phyloP scores from a whole-genome alignment of 108 stramenopile species.

The Pinguiococcus pyrenoidosus region DNA sequence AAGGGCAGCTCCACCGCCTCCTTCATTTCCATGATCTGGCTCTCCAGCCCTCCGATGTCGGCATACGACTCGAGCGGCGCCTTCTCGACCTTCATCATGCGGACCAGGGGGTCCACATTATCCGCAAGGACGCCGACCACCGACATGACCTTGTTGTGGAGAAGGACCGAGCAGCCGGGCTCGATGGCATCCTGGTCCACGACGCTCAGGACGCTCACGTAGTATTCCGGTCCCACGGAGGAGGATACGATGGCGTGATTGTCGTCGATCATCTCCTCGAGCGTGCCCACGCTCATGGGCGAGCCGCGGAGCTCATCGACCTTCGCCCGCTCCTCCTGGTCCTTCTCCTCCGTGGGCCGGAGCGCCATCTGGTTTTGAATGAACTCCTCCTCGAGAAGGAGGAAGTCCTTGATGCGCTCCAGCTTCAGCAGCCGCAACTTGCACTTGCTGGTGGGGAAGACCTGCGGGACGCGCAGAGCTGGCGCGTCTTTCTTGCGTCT shows the following conservation, averaged over 20 bases:
- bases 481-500: constrained; percentile 83
- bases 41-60: constrained; percentile 95
- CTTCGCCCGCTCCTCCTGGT: constrained; percentile 76
- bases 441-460: constrained; percentile 87
- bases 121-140: constrained; percentile 95
- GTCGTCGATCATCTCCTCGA: constrained; percentile 99
- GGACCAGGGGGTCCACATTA: constrained; percentile 94
- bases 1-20: constrained; percentile 97
- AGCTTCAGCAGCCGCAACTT: constrained; percentile 89
- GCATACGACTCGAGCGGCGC: constrained; percentile 94
- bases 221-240: constrained; percentile 93
- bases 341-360: constrained; percentile 78
- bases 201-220: constrained; percentile 87
- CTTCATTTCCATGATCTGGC: constrained; percentile 99
- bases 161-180: constrained; percentile 84
- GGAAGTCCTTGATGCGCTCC: constrained; percentile 95
- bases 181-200: constrained; percentile 98
- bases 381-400: constrained; percentile 96
- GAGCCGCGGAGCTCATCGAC: constrained; percentile 94
- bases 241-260: constrained; percentile 95
- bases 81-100: constrained; percentile 99
- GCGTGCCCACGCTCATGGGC: constrained; percentile 81
- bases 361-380: constrained; percentile 96
- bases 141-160: constrained; percentile 93
- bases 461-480: constrained; percentile 55